phyloP scores from a whole-genome alignment of 257 asterid species.

The Euphrasia confusa region DNA sequence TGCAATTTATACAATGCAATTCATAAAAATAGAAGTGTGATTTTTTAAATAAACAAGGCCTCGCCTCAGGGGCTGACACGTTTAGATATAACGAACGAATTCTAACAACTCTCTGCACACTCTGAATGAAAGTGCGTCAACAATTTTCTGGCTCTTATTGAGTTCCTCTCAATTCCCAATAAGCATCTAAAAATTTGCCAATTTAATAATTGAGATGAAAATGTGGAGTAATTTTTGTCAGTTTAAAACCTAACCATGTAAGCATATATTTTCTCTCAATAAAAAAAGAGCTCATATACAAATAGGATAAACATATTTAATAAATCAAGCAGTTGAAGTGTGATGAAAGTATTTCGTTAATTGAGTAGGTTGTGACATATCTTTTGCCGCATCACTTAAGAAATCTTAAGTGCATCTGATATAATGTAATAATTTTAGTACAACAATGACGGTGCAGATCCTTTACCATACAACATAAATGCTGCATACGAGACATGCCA shows the following conservation, averaged over 20 bases:
- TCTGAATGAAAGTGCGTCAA: not conserved
- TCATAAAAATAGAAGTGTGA: not conserved
- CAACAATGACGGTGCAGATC: not conserved
- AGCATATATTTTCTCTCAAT: not conserved
- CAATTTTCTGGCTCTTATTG: conserved; percentile 5
- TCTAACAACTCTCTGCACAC: not conserved
- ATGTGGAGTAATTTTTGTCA: not conserved
- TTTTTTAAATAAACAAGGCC: not conserved
- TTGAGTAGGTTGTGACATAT: not conserved
- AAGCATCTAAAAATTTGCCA: conserved; percentile 4
- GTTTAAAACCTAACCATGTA: not conserved
- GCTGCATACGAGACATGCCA: not conserved
- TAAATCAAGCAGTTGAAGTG: not conserved
- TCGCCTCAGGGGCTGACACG: not conserved
- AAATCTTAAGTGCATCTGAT: not conserved
- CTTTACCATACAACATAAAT: not conserved
- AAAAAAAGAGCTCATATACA: not conserved
- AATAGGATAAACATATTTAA: not conserved
- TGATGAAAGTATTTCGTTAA: not conserved
- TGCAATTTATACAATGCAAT: not conserved
- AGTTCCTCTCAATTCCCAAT: conserved; percentile 12
- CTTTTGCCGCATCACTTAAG: conserved; percentile 5
- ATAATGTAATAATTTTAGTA: not conserved
- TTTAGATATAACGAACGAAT: not conserved
- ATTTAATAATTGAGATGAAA: not conserved